Base-by-base conservation (phyloP, 2,329 filamentous ascomycete genomes). In the Botrytis deweyae region DNA sequence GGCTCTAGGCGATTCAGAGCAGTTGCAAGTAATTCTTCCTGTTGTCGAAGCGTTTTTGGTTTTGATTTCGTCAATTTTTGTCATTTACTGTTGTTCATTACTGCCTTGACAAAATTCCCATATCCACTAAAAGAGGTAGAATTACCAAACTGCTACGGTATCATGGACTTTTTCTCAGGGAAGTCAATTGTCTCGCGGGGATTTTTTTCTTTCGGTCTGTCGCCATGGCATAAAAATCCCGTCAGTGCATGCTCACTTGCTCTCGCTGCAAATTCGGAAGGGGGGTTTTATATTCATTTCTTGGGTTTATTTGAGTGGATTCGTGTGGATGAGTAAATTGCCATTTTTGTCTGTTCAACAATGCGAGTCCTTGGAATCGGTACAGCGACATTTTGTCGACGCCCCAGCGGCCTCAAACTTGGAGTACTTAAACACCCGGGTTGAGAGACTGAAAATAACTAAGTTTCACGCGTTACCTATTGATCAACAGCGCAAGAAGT, bases 161-260 rank as follows among this genome's bases (percentile, higher is more conserved):
- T 38, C 36, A 38, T 38, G 36, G 5, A 38, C 33, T 2, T 33
- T 38, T 38, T 38, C 36, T 38, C 38, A 10, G 38, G 8, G 0
- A n/a, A 14, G 0, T n/a, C 6, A 3, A 2, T 52, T 16, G 6
- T n/a, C 49, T n/a, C 5, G 6, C 2, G 25, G 7, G 12, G 4
- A 5, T 14, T 52, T 52, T 52, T 4, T n/a, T n/a, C 46, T 52
- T n/a, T 52, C 3, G 1, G 1, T 4, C 16, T 12, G 40, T 40
- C 12, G 40, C 33, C 33, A 33, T 33, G 33, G 33, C 33, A 33
- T 33, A 33, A 33, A 2, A 33, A 33, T 3, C 3, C 4, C 4
- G 33, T 33, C 33, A 3, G 33, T 33, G 33, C 4, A 33, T 42
- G 40, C 12, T 59, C 8, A 22, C 1, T 59, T 20, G 16, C 18